phyloP scores from a whole-genome alignment of 2,329 filamentous ascomycete species.

The Colletotrichum neosansevieriae region DNA sequence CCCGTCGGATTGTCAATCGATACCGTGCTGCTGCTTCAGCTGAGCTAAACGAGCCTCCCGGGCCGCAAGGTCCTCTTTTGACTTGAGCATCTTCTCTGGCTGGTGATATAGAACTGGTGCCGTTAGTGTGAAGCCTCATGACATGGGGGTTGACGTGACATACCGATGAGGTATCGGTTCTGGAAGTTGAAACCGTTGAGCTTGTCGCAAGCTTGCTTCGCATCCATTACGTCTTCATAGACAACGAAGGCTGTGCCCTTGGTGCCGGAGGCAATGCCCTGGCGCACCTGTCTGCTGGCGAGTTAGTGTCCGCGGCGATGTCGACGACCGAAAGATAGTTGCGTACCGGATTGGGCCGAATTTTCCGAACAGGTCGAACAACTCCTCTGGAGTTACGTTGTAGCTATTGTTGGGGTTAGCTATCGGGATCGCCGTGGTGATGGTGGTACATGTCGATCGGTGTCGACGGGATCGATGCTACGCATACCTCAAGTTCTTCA shows the following conservation, averaged over 20 bases:
- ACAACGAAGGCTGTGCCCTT: constrained; percentile 99
- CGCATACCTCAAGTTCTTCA: constrained; percentile 96
- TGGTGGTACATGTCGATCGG: constrained; percentile 61
- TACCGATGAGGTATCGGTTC: constrained; percentile 98
- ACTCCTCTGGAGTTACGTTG: constrained; percentile 97
- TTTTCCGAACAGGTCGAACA: constrained; percentile 99
- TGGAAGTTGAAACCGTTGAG: constrained; percentile 99
- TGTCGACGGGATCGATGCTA: constrained; percentile 64
- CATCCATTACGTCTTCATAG: constrained; percentile 99
- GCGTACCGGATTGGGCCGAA: constrained; percentile 93
- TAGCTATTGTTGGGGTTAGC: constrained; percentile 72
- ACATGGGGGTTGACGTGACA: constrained; percentile 52
- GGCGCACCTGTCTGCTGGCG: constrained; percentile 86
- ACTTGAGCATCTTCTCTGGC: constrained; percentile 78
- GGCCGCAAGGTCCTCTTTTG: constrained; percentile 92
- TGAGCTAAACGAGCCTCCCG: constrained; percentile 98
- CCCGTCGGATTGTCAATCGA: constrained; percentile 93
- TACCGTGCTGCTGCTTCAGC: constrained; percentile 97
- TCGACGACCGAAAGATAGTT: constrained; percentile 1
- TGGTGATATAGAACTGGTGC: constrained; percentile 71
- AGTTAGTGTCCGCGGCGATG: constrained; percentile 31
- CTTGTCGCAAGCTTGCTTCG: constrained; percentile 99
- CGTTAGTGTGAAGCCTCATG: constrained; percentile 12
- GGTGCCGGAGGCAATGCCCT: constrained; percentile 96
- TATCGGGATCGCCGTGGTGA: constrained; percentile 27